Conservation (phyloP, 78 protist genomes). For the Dictyostelium capitatum region DNA sequence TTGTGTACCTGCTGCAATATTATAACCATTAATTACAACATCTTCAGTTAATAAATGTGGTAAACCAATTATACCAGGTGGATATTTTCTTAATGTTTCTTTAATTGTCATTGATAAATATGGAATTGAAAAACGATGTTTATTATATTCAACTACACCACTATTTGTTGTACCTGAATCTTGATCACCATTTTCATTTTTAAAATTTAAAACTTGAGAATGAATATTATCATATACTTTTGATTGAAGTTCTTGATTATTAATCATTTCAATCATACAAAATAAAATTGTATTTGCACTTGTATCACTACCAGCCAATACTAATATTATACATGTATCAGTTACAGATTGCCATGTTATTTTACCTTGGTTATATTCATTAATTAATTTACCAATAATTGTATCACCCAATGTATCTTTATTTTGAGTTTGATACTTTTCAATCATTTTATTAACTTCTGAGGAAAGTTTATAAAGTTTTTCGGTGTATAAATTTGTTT, state of each 20-base stretch:
- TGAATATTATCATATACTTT: conserved; percentile 5
- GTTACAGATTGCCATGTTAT: too few relatives aligned
- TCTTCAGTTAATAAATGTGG: conserved; percentile 23
- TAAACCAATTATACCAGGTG: conserved; percentile 9
- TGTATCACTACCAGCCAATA: background rate
- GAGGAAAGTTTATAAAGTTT: too few relatives aligned
- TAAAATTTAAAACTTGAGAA: too few relatives aligned
- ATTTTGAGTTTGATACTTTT: background rate
- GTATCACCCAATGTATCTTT: background rate
- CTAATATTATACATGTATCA: background rate
- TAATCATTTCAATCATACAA: background rate
- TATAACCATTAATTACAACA: background rate
- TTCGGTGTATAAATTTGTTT: too few relatives aligned
- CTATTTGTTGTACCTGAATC: background rate
- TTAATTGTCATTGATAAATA: background rate
- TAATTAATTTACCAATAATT: too few relatives aligned
- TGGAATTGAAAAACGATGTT: background rate
- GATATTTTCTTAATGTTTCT: conserved; percentile 19
- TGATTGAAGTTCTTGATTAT: conserved; percentile 38
- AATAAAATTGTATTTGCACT: conserved; percentile 1
- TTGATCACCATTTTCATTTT: background rate
- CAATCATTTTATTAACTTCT: too few relatives aligned
- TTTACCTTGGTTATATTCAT: too few relatives aligned
- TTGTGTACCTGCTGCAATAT: conserved; percentile 30
- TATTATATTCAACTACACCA: background rate